These are phyloP conservation scores for Fusarium staphyleae DNA, from an alignment of 2,329 filamentous ascomycete species.

Conservation along the genomic window DNA sequence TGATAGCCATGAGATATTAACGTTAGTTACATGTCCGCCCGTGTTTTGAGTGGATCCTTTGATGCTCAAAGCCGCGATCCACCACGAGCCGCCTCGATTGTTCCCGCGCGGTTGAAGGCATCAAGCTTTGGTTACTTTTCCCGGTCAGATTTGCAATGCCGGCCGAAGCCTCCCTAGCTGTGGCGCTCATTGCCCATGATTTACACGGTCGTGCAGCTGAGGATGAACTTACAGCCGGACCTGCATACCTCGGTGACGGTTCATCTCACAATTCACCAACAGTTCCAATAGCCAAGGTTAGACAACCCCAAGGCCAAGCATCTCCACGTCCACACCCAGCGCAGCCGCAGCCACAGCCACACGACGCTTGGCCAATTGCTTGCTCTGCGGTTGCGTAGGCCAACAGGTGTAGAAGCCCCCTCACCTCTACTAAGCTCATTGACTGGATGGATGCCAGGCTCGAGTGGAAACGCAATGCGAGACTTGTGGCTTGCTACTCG, in stretches of 20 bases:
- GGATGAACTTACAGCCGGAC: not conserved
- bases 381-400: constrained; percentile 12
- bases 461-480: not conserved
- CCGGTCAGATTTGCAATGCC: not conserved
- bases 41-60: too few relatives aligned
- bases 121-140: not conserved
- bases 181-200: constrained; percentile 1
- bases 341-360: constrained; percentile 23
- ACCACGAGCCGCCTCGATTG: too few relatives aligned
- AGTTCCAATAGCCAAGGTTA: constrained; percentile 7
- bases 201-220: too few relatives aligned
- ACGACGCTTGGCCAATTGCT: constrained; percentile 16
- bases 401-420: constrained; percentile 8
- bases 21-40: too few relatives aligned
- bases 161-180: not conserved
- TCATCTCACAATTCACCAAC: constrained; percentile 9
- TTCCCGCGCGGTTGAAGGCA: not conserved
- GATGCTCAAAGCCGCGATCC: too few relatives aligned
- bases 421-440: constrained; percentile 19
- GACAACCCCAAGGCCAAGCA: not conserved
- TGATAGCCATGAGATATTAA: too few relatives aligned
- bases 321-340: constrained; percentile 19
- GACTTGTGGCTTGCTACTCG: constrained; percentile 6
- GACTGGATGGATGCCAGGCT: too few relatives aligned
- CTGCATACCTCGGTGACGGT: constrained; percentile 2